Evolutionary conservation across 2,329 filamentous ascomycete species (phyloP), one percentile per base, ranked within the genome.

Genomic region (Triangularia verruculosa): DNA sequence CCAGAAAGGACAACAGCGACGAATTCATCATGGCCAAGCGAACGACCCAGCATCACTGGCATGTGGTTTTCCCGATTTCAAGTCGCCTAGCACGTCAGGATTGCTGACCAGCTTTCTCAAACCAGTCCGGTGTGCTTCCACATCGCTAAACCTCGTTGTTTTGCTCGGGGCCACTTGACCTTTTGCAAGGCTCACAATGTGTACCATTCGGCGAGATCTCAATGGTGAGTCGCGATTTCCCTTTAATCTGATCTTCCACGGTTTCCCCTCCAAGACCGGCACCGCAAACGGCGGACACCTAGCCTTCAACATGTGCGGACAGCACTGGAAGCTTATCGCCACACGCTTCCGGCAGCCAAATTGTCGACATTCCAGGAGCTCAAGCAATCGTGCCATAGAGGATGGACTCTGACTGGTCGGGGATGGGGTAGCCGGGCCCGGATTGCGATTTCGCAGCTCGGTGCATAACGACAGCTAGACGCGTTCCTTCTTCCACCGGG

Each of bases 41-140:
- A 47, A 47, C 57, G 5, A 62, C 63, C 15, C 63, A 65, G 53
- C 63, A 65, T 17, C 63, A 65, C 17, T 65, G 63, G 63, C 60
- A 32, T 56, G 59, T 59, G 7, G 6, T 12, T 20, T 20, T 20
- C 5, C 34, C 11, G 17, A n/a, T 9, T 15, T 13, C 12, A 20
- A 20, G 7, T 11, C 55, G 47, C 22, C 22, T 11, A 51, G 47
- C 20, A 55, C n/a, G 47, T n/a, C 39, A 47, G n/a, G 7, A 47
- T 47, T 17, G 22, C 30, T 57, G 22, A 55, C 24, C n/a, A 7
- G 27, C 2, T 39, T 52, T 15, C 15, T 27, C 54, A 9, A 25
- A 20, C 6, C 22, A 67, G 58, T 39, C 62, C 62, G 1, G 51
- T 61, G n/a, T 67, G 65, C 61, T 43, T 53, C 3, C 6, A 7